Percentiles rank a stretch among this genome's conserved stretches.
phyloP scores from a whole-genome alignment of 2,329 filamentous ascomycete genomes.

The Alternaria sp. region DNA sequence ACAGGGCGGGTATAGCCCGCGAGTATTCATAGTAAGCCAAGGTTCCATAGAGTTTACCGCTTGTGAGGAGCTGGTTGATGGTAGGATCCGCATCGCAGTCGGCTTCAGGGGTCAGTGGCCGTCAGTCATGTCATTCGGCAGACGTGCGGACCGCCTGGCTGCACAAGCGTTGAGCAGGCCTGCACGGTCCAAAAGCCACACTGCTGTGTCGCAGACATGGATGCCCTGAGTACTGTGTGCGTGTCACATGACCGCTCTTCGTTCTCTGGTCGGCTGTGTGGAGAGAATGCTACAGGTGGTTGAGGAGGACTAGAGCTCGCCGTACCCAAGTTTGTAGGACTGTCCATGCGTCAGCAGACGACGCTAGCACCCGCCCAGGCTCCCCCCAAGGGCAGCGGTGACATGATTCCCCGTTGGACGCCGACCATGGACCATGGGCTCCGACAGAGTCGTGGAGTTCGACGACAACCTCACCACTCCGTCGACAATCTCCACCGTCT shows the following conservation, averaged over 20 bases:
- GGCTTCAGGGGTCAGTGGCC: slow-evolving; percentile 23
- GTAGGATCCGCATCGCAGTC: slow-evolving; percentile 19
- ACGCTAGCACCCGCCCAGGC: slow-evolving; percentile 10
- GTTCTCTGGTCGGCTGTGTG: not conserved
- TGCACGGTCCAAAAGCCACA: slow-evolving; percentile 16
- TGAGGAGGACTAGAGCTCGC: slow-evolving; percentile 15
- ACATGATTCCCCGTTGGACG: not conserved
- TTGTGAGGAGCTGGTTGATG: slow-evolving; percentile 21
- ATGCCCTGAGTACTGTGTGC: slow-evolving; percentile 20
- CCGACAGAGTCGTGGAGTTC: not conserved
- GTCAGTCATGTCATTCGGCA: slow-evolving; percentile 20
- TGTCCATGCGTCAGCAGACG: slow-evolving; percentile 12
- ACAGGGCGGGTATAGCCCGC: slow-evolving; percentile 13
- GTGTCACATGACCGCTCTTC: not conserved
- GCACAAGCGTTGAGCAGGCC: slow-evolving; percentile 12
- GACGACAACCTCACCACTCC: not conserved
- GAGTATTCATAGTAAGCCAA: slow-evolving; percentile 16
- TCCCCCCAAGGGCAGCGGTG: not conserved
- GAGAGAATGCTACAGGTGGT: slow-evolving; percentile 8
- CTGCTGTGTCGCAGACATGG: slow-evolving; percentile 20
- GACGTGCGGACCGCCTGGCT: slow-evolving; percentile 12
- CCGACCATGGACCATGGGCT: not conserved
- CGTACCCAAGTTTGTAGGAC: slow-evolving; percentile 17
- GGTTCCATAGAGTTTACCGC: slow-evolving; percentile 22
- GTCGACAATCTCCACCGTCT: slow-evolving; percentile 15